phyloP scores from a whole-genome alignment of 192 early-diverging fungal genomes.

The Coemansia sp. region DNA sequence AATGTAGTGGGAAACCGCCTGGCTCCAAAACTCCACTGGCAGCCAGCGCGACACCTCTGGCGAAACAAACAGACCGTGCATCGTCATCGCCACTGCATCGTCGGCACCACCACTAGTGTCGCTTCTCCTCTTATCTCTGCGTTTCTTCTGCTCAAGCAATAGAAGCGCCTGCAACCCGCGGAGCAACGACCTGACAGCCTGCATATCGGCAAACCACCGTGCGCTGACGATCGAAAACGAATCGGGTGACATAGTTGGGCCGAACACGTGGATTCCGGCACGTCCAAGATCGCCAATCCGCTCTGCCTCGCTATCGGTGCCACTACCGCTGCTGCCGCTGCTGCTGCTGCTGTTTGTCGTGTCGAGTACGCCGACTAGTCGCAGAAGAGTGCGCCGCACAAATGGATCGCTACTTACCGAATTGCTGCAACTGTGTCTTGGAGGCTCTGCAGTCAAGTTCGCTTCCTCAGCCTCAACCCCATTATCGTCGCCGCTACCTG shows the following conservation, averaged over 20 bases:
- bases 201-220: neutral
- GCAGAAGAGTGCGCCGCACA: neutral
- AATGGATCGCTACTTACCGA: neutral
- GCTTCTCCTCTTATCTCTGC: too few species aligned
- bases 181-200: slow-evolving; percentile 1
- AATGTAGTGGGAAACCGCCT: slow-evolving; percentile 7
- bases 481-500: neutral
- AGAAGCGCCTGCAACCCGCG: slow-evolving; percentile 4
- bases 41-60: slow-evolving; percentile 11
- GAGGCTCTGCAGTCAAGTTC: too few species aligned
- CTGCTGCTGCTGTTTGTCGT: neutral
- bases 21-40: slow-evolving; percentile 15
- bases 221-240: neutral
- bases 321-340: neutral
- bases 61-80: neutral
- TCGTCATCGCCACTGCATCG: neutral
- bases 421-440: too few species aligned
- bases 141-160: neutral
- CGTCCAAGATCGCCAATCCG: slow-evolving; percentile 7
- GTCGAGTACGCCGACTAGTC: slow-evolving; percentile 11
- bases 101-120: too few species aligned
- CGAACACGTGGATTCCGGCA: slow-evolving; percentile 9
- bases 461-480: neutral
- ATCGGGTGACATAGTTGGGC: neutral
- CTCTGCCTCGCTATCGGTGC: slow-evolving; percentile 10